These are phyloP conservation scores for Phaeosphaeria sp. DNA, from an alignment of 2,329 filamentous ascomycete genomes.

Conservation along the genomic window DNA sequence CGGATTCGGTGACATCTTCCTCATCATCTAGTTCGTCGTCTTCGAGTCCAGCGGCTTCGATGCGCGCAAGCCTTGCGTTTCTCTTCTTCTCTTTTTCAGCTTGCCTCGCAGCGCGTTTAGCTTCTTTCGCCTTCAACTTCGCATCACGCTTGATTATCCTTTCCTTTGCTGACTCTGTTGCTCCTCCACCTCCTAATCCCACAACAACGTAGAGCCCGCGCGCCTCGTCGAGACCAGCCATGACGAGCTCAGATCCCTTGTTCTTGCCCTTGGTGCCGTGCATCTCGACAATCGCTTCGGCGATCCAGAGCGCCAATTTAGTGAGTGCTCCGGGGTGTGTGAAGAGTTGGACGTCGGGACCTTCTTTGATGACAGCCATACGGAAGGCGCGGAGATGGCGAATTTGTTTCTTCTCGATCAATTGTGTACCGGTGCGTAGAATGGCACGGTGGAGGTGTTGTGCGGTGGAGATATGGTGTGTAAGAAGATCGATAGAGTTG, in stretches of 20 bases:
- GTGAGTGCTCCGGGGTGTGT: conserved; percentile 91
- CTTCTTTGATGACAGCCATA: conserved; percentile 94
- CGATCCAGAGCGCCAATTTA: conserved; percentile 92
- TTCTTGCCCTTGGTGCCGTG: conserved; percentile 75
- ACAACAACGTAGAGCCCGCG: conserved; percentile 91
- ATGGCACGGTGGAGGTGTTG: conserved; percentile 92
- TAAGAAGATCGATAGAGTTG: conserved; percentile 69
- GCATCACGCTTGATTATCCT: conserved; percentile 72
- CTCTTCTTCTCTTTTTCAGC: conserved; percentile 67
- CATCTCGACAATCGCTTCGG: conserved; percentile 88
- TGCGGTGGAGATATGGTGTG: conserved; percentile 78
- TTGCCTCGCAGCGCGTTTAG: conserved; percentile 59
- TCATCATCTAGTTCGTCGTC: conserved; percentile 65
- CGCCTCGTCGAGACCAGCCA: conserved; percentile 87
- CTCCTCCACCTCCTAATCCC: conserved; percentile 86
- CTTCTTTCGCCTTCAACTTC: conserved; percentile 63
- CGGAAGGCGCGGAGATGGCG: conserved; percentile 91
- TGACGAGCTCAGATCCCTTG: conserved; percentile 82
- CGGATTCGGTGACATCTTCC: conserved; percentile 57
- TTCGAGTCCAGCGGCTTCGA: conserved; percentile 64
- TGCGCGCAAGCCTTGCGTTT: conserved; percentile 58
- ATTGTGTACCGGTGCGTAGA: conserved; percentile 85
- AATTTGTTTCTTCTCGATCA: conserved; percentile 94
- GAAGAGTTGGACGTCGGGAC: conserved; percentile 89
- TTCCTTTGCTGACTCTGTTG: conserved; percentile 64